A percentile compares a stretch with the other conserved stretches of the same genome.
Conservation (phyloP, 208 protist species). For the Acanthamoeba lenticulata region DNA sequence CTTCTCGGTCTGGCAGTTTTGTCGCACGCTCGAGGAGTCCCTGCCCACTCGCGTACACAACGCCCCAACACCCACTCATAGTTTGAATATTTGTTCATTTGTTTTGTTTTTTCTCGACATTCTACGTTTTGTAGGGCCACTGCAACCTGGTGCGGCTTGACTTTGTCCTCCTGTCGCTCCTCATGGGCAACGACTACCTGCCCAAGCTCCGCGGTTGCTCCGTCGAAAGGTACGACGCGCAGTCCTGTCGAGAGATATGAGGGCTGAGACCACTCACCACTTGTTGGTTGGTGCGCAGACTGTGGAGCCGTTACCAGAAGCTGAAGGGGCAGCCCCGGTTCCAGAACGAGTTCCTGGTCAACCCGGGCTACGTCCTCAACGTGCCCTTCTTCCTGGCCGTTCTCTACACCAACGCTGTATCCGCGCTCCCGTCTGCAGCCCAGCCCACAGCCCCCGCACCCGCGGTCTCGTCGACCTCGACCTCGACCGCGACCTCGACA, state of each 20-base stretch:
- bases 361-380: not conserved
- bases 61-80: too few relatives aligned
- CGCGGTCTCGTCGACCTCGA: not conserved
- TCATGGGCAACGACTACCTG: slow-evolving; percentile 35
- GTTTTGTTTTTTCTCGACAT: not conserved
- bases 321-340: not conserved
- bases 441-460: not conserved
- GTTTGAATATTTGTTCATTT: not conserved
- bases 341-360: not conserved
- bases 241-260: not conserved
- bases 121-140: not conserved
- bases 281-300: not conserved
- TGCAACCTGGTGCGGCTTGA: not conserved
- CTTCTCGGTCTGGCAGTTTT: not conserved
- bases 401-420: not conserved
- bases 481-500: not conserved
- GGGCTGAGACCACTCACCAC: too few relatives aligned
- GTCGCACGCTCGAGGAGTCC: not conserved
- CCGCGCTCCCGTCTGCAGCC: not conserved
- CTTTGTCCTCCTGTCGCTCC: not conserved
- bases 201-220: not conserved
- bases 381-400: not conserved
- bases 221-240: not conserved
- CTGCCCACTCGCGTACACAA: not conserved
- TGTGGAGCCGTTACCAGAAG: not conserved